Conservation (phyloP, 2,329 filamentous ascomycete species). For the Epichloe scottii region DNA sequence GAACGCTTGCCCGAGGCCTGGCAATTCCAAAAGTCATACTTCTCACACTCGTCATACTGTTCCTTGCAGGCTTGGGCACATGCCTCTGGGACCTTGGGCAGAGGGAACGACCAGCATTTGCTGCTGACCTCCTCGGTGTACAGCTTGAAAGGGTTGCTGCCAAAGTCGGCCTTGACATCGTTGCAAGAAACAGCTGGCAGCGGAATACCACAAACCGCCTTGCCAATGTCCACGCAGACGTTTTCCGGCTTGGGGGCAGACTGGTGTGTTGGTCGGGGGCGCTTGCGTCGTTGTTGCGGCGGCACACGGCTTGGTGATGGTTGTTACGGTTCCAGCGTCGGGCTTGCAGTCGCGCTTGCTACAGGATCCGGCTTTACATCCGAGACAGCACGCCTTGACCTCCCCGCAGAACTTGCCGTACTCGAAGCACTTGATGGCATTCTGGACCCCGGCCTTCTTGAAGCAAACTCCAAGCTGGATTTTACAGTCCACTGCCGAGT, state of each 20-base stretch:
- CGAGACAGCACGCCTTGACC: background rate
- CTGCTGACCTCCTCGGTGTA: background rate
- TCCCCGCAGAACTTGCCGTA: background rate
- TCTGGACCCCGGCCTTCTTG: background rate
- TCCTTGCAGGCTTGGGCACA: background rate
- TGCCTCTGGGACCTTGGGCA: background rate
- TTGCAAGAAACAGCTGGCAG: background rate
- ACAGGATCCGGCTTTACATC: background rate
- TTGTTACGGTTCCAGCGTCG: background rate
- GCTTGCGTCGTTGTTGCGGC: background rate
- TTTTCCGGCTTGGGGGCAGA: background rate
- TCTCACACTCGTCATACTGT: background rate
- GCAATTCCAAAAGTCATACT: background rate
- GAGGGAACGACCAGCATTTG: background rate
- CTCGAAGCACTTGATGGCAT: background rate
- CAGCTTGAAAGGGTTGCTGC: background rate
- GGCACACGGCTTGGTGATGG: background rate
- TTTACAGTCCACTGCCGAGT: background rate
- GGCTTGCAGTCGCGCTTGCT: background rate
- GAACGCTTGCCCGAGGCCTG: too few species aligned
- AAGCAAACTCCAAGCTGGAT: background rate
- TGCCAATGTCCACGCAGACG: background rate
- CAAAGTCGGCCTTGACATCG: background rate
- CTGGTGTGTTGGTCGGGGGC: background rate
- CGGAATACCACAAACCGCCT: background rate